Percentiles rank a stretch among this genome's conserved stretches.
Evolutionary conservation across 495 filamentous ascomycete species (phyloP).

Genomic region (Hyaloscypha hepaticicola): DNA sequence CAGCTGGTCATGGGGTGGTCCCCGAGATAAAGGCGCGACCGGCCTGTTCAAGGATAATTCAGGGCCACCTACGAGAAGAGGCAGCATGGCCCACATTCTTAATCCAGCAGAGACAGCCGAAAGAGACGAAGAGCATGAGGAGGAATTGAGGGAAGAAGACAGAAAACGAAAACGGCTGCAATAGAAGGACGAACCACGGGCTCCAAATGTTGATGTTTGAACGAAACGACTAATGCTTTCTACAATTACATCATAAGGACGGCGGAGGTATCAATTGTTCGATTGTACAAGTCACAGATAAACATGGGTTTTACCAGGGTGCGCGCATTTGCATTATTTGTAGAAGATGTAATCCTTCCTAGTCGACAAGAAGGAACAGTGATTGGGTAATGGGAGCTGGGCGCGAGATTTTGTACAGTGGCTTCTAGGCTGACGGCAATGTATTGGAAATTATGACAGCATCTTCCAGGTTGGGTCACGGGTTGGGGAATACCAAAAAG

Average conservation of each 20-base stretch:
- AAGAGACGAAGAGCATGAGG: conserved; percentile 68
- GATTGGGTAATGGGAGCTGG: neutral
- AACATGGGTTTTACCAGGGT: neutral
- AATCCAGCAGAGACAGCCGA: conserved; percentile 84
- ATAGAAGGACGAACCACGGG: conserved; percentile 27
- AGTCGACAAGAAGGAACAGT: neutral
- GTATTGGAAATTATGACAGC: conserved; percentile 5
- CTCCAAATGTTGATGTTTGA: neutral
- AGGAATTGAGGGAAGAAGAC: conserved; percentile 53
- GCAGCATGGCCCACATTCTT: conserved; percentile 64
- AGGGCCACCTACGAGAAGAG: conserved; percentile 55
- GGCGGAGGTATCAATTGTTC: neutral
- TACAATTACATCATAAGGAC: conserved; percentile 1
- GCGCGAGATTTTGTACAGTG: conserved; percentile 6
- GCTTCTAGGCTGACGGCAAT: conserved; percentile 8
- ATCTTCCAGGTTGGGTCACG: neutral
- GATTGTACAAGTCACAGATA: conserved; percentile 1
- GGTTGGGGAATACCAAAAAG: conserved; percentile 21
- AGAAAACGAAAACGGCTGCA: conserved; percentile 78
- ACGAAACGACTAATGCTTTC: conserved; percentile 3
- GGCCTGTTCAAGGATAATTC: conserved; percentile 47
- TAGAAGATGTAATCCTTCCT: conserved; percentile 1
- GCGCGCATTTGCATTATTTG: conserved; percentile 3
- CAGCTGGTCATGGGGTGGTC: conserved; percentile 54
- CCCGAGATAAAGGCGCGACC: conserved; percentile 32